A percentile compares a stretch with the other conserved stretches of the same genome.
Conservation (phyloP, 106 monocot species). For the Gastrodia elata region DNA sequence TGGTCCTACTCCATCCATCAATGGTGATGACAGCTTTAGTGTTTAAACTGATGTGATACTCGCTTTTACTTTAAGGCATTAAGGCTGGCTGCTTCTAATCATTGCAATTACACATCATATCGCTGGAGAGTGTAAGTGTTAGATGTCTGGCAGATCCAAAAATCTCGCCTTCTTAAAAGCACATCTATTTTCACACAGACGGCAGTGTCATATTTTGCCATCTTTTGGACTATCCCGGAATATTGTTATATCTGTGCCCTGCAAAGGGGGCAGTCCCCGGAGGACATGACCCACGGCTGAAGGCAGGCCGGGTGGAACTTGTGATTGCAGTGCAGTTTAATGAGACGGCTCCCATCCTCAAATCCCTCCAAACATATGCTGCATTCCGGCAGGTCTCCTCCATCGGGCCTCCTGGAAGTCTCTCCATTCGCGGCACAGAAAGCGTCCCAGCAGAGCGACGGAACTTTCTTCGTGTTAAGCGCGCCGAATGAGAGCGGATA, state of each 20-base stretch:
- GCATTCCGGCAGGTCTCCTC: constrained; percentile 6
- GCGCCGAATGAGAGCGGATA: neutral
- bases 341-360: constrained; percentile 10
- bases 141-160: neutral
- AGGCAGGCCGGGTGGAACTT: constrained; percentile 20
- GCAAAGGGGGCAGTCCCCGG: constrained; percentile 18
- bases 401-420: constrained; percentile 6
- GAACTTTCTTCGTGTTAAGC: constrained; percentile 14
- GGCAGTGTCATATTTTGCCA: neutral
- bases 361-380: constrained; percentile 23
- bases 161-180: neutral
- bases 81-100: no score
- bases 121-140: no score
- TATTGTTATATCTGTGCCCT: constrained; percentile 4
- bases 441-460: constrained; percentile 13
- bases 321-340: constrained; percentile 15
- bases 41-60: no score
- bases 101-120: no score
- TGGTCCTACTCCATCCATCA: no score
- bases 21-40: no score
- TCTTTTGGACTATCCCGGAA: neutral
- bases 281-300: constrained; percentile 15
- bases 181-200: neutral
- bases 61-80: no score
- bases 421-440: constrained; percentile 7